Evolutionary conservation across 331 rosid genomes (phyloP).

Genomic region (Acacia pycnantha): DNA sequence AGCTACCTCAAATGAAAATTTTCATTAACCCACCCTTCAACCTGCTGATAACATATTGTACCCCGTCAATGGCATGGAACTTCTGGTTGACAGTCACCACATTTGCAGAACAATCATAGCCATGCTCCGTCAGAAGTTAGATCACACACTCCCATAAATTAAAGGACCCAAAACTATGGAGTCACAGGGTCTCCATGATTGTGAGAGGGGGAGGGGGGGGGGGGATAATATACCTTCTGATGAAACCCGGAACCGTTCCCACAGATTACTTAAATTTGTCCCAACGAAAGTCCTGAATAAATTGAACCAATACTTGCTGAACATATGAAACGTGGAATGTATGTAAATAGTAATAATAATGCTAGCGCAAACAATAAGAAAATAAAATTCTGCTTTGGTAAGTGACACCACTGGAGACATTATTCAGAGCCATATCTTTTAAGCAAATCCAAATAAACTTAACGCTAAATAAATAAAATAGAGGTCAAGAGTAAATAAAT

Average conservation of each 20-base stretch:
- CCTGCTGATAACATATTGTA: slow-evolving; percentile 9
- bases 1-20: slow-evolving; percentile 9
- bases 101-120: not conserved
- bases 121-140: slow-evolving; percentile 12
- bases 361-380: not conserved
- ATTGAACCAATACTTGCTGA: slow-evolving; percentile 29
- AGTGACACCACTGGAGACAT: slow-evolving; percentile 4
- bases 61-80: not conserved
- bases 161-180: not conserved
- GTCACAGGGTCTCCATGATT: not conserved
- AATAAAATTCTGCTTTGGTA: slow-evolving; percentile 9
- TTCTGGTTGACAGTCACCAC: not conserved
- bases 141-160: slow-evolving; percentile 3
- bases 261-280: slow-evolving; percentile 76
- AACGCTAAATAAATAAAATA: not conserved
- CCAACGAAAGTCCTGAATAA: slow-evolving; percentile 88
- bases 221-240: slow-evolving; percentile 60
- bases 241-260: slow-evolving; percentile 72
- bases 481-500: slow-evolving; percentile 7
- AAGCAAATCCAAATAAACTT: slow-evolving; percentile 9
- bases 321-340: not conserved
- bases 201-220: not conserved
- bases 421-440: not conserved
- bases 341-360: not conserved
- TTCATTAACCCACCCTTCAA: not conserved